These are phyloP conservation scores for Clonostachys solani DNA, from an alignment of 2,329 filamentous ascomycete species.

Conservation along the genomic window DNA sequence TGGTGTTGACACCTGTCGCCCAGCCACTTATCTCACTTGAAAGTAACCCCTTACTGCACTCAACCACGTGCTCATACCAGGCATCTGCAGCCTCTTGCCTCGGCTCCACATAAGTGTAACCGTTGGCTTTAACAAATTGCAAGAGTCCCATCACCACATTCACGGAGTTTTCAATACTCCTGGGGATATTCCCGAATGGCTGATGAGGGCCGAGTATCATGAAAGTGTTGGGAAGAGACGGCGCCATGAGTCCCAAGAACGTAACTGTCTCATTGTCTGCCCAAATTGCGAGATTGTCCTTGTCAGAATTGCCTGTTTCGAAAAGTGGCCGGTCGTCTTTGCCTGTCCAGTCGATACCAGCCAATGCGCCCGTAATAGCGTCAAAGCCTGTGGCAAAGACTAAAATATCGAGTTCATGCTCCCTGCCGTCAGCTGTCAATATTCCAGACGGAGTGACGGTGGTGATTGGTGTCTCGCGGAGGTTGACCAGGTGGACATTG, in stretches of 20 bases:
- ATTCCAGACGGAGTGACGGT: not conserved
- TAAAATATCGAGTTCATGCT: slow-evolving; percentile 10
- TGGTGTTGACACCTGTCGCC: no score
- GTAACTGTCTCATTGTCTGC: slow-evolving; percentile 22
- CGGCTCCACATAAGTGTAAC: slow-evolving; percentile 29
- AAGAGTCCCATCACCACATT: slow-evolving; percentile 28
- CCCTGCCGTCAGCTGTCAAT: not conserved
- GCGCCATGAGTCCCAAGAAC: slow-evolving; percentile 33
- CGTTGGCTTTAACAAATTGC: slow-evolving; percentile 18
- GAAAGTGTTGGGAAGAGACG: slow-evolving; percentile 42
- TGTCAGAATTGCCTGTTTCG: no score
- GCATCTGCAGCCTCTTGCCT: slow-evolving; percentile 27
- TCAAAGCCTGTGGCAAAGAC: not conserved
- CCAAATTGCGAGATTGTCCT: slow-evolving; percentile 10
- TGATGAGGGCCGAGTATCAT: slow-evolving; percentile 38
- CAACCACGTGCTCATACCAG: slow-evolving; percentile 44
- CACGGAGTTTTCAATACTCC: no score
- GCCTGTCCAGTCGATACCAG: slow-evolving; percentile 34
- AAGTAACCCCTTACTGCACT: slow-evolving; percentile 36
- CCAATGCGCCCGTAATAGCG: slow-evolving; percentile 18
- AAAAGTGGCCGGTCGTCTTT: slow-evolving; percentile 21
- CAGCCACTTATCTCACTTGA: slow-evolving; percentile 6
- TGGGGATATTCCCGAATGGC: slow-evolving; percentile 34
- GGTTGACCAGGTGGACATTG: not conserved
- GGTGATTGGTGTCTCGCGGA: not conserved